Conservation (phyloP, 352 stramenopile genomes). For the Globisporangium viniferum region DNA sequence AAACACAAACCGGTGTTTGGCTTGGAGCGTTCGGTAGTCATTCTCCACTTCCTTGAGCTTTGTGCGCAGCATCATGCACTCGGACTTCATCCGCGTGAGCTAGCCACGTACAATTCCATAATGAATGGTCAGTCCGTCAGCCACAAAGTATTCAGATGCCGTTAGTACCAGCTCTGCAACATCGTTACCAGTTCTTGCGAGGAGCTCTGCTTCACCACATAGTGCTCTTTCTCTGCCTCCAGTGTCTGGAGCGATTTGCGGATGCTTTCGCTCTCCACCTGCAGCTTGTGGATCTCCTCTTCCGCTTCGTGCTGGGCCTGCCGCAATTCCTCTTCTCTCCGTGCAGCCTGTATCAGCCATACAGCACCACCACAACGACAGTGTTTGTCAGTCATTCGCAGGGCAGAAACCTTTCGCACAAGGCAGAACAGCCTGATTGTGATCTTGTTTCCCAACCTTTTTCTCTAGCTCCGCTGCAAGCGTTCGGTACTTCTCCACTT, state of each 20-base stretch:
- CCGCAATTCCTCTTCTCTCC: slow-evolving; percentile 44
- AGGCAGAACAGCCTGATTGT: neutral
- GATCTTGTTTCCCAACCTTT: slow-evolving; percentile 28
- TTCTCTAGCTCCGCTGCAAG: slow-evolving; percentile 39
- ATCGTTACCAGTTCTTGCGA: slow-evolving; percentile 57
- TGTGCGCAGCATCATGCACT: slow-evolving; percentile 54
- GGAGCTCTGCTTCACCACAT: slow-evolving; percentile 40
- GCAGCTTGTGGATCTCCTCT: slow-evolving; percentile 44
- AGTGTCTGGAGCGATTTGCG: slow-evolving; percentile 42
- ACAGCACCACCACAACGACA: neutral
- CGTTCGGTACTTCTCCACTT: slow-evolving; percentile 47
- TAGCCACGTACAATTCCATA: slow-evolving; percentile 12
- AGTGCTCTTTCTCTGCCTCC: slow-evolving; percentile 54
- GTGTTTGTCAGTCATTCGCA: neutral
- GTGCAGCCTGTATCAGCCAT: slow-evolving; percentile 27
- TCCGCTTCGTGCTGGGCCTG: slow-evolving; percentile 37
- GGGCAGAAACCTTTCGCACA: neutral
- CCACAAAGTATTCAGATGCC: neutral
- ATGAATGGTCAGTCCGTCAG: neutral
- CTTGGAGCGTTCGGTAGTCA: slow-evolving; percentile 70
- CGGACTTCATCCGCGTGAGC: slow-evolving; percentile 64
- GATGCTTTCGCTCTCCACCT: slow-evolving; percentile 46
- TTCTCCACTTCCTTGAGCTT: slow-evolving; percentile 81
- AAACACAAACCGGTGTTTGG: slow-evolving; percentile 51
- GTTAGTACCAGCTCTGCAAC: neutral